These are phyloP conservation scores for Citeromyces matritensis DNA, from an alignment of 805 yeast genomes.

Conservation along the genomic window DNA sequence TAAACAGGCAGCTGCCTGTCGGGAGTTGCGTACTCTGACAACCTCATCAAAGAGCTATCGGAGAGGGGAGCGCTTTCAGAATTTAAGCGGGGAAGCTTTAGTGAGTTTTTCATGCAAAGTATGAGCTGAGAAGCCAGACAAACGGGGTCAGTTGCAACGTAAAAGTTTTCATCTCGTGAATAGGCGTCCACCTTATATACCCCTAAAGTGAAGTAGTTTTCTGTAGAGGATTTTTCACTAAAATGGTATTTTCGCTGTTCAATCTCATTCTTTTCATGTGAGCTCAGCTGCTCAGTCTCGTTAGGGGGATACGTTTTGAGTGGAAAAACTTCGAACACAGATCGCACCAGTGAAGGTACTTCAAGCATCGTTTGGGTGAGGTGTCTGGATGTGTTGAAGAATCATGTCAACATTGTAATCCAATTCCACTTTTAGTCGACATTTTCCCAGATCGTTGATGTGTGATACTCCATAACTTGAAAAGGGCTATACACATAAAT, in stretches of 20 bases:
- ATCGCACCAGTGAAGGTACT: conserved; percentile 25
- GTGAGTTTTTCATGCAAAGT: conserved; percentile 25
- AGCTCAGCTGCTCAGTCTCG: conserved; percentile 8
- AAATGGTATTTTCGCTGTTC: conserved; percentile 10
- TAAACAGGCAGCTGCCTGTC: conserved; percentile 38
- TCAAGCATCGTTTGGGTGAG: not conserved
- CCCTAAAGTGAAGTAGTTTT: conserved; percentile 29
- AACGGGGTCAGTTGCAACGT: conserved; percentile 43
- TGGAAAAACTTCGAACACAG: conserved; percentile 38
- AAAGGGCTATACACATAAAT: not conserved
- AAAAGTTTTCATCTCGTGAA: conserved; percentile 10
- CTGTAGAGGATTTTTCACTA: conserved; percentile 2
- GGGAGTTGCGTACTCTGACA: conserved; percentile 34
- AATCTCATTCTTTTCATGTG: conserved; percentile 7
- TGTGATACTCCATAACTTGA: not conserved
- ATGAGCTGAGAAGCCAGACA: conserved; percentile 31
- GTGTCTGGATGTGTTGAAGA: not conserved
- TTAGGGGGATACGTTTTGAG: conserved; percentile 21
- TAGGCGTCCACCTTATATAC: conserved; percentile 28
- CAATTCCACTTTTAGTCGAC: not conserved
- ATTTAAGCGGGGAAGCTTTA: conserved; percentile 21
- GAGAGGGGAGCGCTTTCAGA: not conserved
- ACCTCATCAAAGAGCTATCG: conserved; percentile 6
- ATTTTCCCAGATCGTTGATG: not conserved
- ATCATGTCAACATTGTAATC: no score